Evolutionary conservation across 306 rosid species (phyloP).

Genomic region (Lablab purpureus): DNA sequence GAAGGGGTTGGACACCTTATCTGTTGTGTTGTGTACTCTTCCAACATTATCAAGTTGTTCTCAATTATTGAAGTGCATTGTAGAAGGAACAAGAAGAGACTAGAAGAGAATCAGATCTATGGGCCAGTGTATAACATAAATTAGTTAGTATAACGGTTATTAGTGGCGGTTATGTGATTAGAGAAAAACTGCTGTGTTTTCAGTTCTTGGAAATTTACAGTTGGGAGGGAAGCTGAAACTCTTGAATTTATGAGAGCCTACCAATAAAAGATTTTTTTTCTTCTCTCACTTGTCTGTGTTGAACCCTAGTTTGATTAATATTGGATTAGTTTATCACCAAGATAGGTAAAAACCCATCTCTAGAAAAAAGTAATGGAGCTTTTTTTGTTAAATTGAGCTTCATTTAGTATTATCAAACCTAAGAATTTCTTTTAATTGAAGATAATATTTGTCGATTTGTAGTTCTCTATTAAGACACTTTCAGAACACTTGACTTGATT

Average conservation of each 20-base stretch:
- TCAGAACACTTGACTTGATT: too few relatives aligned
- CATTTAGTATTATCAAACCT: not conserved
- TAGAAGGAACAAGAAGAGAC: not conserved
- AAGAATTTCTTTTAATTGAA: too few relatives aligned
- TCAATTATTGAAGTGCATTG: not conserved
- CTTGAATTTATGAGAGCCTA: not conserved
- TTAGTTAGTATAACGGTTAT: not conserved
- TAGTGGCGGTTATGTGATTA: not conserved
- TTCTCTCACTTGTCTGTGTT: not conserved
- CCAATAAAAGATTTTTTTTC: not conserved
- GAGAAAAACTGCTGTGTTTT: not conserved
- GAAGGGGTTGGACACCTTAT: slow-evolving; percentile 14
- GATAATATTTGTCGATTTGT: too few relatives aligned
- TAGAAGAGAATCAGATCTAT: not conserved
- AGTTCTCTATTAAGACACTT: too few relatives aligned
- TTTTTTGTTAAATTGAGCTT: not conserved
- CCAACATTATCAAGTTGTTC: slow-evolving; percentile 39
- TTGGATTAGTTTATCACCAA: not conserved
- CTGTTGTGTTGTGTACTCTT: not conserved
- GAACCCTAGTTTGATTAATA: not conserved
- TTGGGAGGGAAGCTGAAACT: not conserved
- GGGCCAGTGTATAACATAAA: not conserved
- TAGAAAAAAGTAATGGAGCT: not conserved
- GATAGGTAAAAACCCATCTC: slow-evolving; percentile 18
- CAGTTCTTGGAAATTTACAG: not conserved